These are phyloP conservation scores for Podospora pseudoanserina DNA, from an alignment of 495 filamentous ascomycete genomes.

Conservation along the genomic window DNA sequence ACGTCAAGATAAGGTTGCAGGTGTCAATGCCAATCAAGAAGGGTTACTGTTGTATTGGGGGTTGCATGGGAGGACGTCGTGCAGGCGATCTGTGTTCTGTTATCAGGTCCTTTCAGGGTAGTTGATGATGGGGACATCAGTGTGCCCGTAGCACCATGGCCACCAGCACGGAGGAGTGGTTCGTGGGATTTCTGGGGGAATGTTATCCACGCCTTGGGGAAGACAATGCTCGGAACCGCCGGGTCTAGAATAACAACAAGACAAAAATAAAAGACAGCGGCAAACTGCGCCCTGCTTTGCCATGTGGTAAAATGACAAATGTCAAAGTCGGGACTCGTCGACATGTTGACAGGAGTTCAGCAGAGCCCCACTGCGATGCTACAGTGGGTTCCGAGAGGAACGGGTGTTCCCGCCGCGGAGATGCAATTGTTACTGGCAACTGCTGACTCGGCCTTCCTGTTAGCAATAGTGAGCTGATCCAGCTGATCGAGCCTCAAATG, in stretches of 20 bases:
- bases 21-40: not conserved
- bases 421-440: slow-evolving; percentile 6
- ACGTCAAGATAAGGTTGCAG: slow-evolving; percentile 12
- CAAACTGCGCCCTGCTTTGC: not conserved
- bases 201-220: not conserved
- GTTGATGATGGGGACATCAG: not conserved
- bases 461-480: slow-evolving; percentile 29
- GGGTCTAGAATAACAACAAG: not conserved
- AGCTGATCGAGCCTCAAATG: not conserved
- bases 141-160: too few species aligned
- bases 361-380: not conserved
- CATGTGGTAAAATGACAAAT: not conserved
- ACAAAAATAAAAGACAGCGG: not conserved
- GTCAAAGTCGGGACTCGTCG: not conserved
- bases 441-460: slow-evolving; percentile 20
- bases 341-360: not conserved
- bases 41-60: not conserved
- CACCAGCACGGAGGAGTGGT: too few species aligned
- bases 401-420: slow-evolving; percentile 30
- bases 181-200: not conserved
- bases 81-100: not conserved
- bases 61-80: not conserved
- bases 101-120: not conserved
- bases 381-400: slow-evolving; percentile 1
- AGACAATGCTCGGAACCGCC: not conserved